Evolutionary conservation across 2,329 filamentous ascomycete genomes (phyloP), one percentile per base, ranked within the genome.

Genomic region (Leptosphaerulina australis): DNA sequence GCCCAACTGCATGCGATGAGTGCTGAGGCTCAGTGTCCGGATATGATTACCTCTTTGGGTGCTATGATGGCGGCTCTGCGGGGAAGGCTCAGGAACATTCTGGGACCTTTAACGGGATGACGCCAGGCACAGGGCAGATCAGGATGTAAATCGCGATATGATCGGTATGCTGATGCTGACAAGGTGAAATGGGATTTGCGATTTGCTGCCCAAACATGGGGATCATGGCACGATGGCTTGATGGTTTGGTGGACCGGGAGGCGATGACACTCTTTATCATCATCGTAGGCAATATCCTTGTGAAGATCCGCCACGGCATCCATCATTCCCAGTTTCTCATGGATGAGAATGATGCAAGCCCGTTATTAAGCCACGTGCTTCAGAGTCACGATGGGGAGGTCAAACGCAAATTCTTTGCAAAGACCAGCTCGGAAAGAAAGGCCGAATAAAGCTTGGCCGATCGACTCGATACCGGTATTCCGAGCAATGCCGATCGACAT

Each of bases 31-130:
- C 38, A 38, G 40, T 22, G 21, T 29, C 38, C 6, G 46, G 46
- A 38, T 28, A 22, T 20, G 9, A 10, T 38, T 44, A 33, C 46
- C 33, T 24, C 14, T 20, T 38, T 10, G 15, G 38, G 46, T 15
- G 3, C 6, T 22, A 22, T 45, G 25, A 24, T 50, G 29, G 20
- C 48, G 48, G 48, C 48, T 51, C 41, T 51, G 31, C 31, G 48
- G 41, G 41, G 21, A 22, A 46, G 25, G 10, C 14, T 17, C 17
- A 9, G 12, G 24, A 25, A 20, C n/a, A 10, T 28, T 37, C 14
- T 26, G 30, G 3, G 15, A 14, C 18, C 4, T 29, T 14, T 14
- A 35, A n/a, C n/a, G 20, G 3, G 14, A n/a, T 22, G n/a, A 12
- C 15, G 18, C 20, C 10, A 11, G 15, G 21, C 8, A 12, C 10